A percentile compares a stretch with the other conserved stretches of the same genome.
Conservation (phyloP, 2,329 filamentous ascomycete genomes). For the Penicillium polonicum region DNA sequence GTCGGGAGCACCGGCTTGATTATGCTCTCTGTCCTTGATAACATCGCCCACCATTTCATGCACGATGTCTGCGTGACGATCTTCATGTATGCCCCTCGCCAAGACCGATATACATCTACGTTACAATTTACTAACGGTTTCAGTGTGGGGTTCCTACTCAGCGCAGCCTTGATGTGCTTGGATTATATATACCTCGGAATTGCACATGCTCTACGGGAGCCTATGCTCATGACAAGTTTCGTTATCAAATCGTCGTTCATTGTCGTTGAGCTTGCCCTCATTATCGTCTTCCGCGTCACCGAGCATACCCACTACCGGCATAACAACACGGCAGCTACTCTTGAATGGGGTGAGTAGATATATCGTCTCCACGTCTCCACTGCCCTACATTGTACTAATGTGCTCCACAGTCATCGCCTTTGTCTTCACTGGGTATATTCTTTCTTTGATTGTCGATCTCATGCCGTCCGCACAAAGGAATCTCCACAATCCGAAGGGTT, state of each 20-base stretch:
- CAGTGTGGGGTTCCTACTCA: constrained; percentile 17
- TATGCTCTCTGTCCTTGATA: constrained; percentile 19
- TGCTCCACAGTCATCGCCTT: constrained; percentile 16
- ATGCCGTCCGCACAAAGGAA: constrained; percentile 12
- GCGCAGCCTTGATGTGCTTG: constrained; percentile 18
- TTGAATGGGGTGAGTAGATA: constrained; percentile 18
- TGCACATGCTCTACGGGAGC: constrained; percentile 12
- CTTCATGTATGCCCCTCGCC: constrained; percentile 15
- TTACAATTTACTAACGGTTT: constrained; percentile 4
- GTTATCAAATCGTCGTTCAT: constrained; percentile 20
- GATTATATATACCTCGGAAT: constrained; percentile 19
- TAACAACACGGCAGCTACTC: constrained; percentile 17
- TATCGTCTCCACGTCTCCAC: not conserved
- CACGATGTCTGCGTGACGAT: constrained; percentile 21
- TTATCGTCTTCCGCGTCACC: constrained; percentile 18
- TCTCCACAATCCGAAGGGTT: constrained; percentile 10
- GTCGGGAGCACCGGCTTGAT: constrained; percentile 18
- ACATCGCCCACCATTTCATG: constrained; percentile 16
- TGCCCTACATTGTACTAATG: constrained; percentile 1
- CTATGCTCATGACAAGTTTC: constrained; percentile 20
- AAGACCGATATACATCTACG: not conserved
- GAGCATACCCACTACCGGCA: constrained; percentile 12
- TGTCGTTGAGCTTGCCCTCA: constrained; percentile 19
- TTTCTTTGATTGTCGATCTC: constrained; percentile 20
- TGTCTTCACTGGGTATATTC: constrained; percentile 20